Evolutionary conservation across 345 rosid genomes (phyloP).

Genomic region (Streptanthus diversifolius): DNA sequence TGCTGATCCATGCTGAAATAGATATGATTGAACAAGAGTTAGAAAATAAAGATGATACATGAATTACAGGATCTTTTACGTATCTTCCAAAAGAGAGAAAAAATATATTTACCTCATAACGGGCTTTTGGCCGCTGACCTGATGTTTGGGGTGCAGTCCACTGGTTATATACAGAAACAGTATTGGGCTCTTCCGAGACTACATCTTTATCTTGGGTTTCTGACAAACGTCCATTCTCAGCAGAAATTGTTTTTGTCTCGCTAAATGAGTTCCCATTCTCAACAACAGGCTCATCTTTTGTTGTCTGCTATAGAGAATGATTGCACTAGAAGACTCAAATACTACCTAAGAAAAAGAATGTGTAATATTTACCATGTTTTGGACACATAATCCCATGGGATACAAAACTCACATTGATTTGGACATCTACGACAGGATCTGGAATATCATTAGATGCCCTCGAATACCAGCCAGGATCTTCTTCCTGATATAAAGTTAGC

Average conservation of each 20-base stretch:
- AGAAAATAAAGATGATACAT: constrained; percentile 24
- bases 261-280: constrained; percentile 63
- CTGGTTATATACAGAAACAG: constrained; percentile 79
- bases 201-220: constrained; percentile 91
- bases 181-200: constrained; percentile 77
- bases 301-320: constrained; percentile 45
- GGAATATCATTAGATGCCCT: constrained; percentile 67
- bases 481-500: constrained; percentile 57
- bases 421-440: constrained; percentile 69
- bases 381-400: neutral
- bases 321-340: constrained; percentile 16
- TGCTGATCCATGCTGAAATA: constrained; percentile 86
- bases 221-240: constrained; percentile 58
- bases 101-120: constrained; percentile 71
- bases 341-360: neutral
- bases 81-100: constrained; percentile 26
- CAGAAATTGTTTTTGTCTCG: constrained; percentile 65
- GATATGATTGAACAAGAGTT: constrained; percentile 17
- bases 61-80: constrained; percentile 12
- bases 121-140: constrained; percentile 83
- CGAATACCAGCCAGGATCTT: constrained; percentile 97
- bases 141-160: constrained; percentile 79
- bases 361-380: neutral
- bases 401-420: constrained; percentile 56
- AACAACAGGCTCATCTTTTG: constrained; percentile 47